Percentiles rank a stretch among this genome's conserved stretches.
These are phyloP conservation scores for Skeletonema potamos DNA, from an alignment of 108 stramenopile genomes.

Conservation along the genomic window DNA sequence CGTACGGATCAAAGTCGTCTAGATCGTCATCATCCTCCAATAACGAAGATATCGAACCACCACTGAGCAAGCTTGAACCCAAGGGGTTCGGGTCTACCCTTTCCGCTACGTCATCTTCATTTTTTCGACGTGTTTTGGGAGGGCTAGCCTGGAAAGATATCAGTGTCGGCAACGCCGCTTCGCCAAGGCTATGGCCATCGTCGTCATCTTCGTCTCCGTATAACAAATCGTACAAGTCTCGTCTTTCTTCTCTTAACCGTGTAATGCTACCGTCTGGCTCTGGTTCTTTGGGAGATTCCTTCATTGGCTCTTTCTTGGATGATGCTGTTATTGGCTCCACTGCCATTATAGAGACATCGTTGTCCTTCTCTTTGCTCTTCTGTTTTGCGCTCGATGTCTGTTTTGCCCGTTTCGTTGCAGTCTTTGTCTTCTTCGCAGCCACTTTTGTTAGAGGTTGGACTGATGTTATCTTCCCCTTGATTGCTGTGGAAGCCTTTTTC, in stretches of 20 bases:
- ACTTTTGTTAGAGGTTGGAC: constrained; percentile 4
- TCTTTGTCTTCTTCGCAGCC: not conserved
- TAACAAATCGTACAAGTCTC: constrained; percentile 81
- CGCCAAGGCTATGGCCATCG: constrained; percentile 11
- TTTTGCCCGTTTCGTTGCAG: constrained; percentile 18
- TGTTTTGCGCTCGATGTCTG: constrained; percentile 16
- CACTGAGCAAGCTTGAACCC: not conserved
- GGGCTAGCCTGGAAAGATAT: constrained; percentile 9
- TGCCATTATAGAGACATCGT: constrained; percentile 1
- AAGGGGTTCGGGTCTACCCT: not conserved
- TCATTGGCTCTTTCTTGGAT: constrained; percentile 13
- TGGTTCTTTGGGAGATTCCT: constrained; percentile 24
- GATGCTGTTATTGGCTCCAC: constrained; percentile 18
- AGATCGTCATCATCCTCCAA: constrained; percentile 59
- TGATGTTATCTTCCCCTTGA: not conserved
- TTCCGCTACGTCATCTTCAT: not conserved
- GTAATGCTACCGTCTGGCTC: constrained; percentile 63
- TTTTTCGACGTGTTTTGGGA: not conserved
- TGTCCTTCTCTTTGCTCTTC: constrained; percentile 7
- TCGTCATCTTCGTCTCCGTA: constrained; percentile 74
- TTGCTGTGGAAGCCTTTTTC: constrained; percentile 2
- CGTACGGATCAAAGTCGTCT: constrained; percentile 80
- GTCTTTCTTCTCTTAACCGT: constrained; percentile 70
- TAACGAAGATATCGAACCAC: constrained; percentile 7
- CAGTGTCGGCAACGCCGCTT: not conserved